Conservation (phyloP, 257 asterid species). For the Solanum tarijense region DNA sequence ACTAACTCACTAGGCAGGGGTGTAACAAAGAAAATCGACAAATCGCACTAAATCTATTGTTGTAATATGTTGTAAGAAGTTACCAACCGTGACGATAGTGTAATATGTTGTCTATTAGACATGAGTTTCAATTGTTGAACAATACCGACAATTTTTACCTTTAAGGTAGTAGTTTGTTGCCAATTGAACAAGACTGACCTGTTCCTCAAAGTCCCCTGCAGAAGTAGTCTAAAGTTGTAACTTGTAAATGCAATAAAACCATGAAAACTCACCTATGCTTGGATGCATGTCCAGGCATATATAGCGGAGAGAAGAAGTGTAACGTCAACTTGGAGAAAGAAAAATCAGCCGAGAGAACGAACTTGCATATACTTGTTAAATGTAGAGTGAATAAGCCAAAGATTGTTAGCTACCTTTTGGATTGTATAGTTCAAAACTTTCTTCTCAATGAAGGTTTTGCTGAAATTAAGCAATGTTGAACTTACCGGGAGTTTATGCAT, state of each 20-base stretch:
- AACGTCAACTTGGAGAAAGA: not conserved
- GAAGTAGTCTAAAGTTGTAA: conserved; percentile 22
- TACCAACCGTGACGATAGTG: too few relatives aligned
- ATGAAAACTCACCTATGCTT: too few relatives aligned
- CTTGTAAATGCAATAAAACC: not conserved
- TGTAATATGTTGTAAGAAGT: too few relatives aligned
- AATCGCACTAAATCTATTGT: not conserved
- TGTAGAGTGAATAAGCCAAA: not conserved
- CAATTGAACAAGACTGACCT: conserved; percentile 23
- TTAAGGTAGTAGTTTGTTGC: too few relatives aligned
- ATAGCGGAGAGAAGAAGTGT: too few relatives aligned
- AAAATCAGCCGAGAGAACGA: not conserved
- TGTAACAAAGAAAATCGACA: too few relatives aligned
- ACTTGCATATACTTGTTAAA: not conserved
- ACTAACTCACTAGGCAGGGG: too few relatives aligned
- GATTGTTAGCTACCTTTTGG: not conserved
- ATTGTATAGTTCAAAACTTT: not conserved
- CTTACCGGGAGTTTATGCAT: not conserved
- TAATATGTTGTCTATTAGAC: too few relatives aligned
- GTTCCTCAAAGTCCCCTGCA: conserved; percentile 48
- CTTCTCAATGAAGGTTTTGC: not conserved
- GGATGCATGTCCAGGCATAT: too few relatives aligned
- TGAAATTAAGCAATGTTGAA: not conserved
- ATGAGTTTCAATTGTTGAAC: too few relatives aligned
- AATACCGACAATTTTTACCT: too few relatives aligned